A percentile compares a stretch with the other conserved stretches of the same genome.
These are phyloP conservation scores for Hygrophoropsis aurantiaca DNA, from an alignment of 768 basidiomycete species.

Conservation along the genomic window DNA sequence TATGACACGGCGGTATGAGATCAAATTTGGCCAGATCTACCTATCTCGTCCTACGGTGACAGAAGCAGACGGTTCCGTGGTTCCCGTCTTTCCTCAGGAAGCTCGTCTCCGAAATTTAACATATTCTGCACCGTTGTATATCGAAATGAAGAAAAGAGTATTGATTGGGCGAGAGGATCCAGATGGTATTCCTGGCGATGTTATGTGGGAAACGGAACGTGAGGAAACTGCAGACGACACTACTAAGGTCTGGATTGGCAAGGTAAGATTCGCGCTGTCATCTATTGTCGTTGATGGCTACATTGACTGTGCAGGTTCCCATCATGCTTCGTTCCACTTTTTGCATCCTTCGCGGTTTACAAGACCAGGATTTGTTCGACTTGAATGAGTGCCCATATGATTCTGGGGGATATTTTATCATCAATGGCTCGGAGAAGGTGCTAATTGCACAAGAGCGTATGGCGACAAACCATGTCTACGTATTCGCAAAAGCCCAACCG, in stretches of 20 bases:
- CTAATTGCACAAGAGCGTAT: slow-evolving; percentile 99
- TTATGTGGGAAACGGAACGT: slow-evolving; percentile 74
- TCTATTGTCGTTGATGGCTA: slow-evolving; percentile 9
- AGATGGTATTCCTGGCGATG: slow-evolving; percentile 76
- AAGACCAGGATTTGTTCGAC: slow-evolving; percentile 81
- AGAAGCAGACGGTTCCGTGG: slow-evolving; percentile 92
- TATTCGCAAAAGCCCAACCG: slow-evolving; percentile 96
- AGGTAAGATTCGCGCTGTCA: slow-evolving; percentile 48
- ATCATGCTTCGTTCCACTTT: slow-evolving; percentile 97
- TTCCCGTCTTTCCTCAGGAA: slow-evolving; percentile 95
- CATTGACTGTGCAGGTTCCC: slow-evolving; percentile 64
- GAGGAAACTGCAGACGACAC: slow-evolving; percentile 61
- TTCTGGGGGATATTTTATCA: slow-evolving; percentile 98
- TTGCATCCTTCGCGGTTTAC: slow-evolving; percentile 83
- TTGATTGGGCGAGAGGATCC: slow-evolving; percentile 79
- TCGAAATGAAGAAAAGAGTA: slow-evolving; percentile 91
- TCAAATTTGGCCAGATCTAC: slow-evolving; percentile 97
- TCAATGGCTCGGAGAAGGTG: slow-evolving; percentile 99
- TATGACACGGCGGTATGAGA: slow-evolving; percentile 91
- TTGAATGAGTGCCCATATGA: slow-evolving; percentile 98
- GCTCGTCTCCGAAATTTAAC: slow-evolving; percentile 93
- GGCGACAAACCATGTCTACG: slow-evolving; percentile 99
- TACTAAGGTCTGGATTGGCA: slow-evolving; percentile 92
- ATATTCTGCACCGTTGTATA: slow-evolving; percentile 92
- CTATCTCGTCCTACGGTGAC: slow-evolving; percentile 93